These are phyloP conservation scores for Falciphora oryzae DNA, from an alignment of 2,329 filamentous ascomycete species.

Conservation along the genomic window DNA sequence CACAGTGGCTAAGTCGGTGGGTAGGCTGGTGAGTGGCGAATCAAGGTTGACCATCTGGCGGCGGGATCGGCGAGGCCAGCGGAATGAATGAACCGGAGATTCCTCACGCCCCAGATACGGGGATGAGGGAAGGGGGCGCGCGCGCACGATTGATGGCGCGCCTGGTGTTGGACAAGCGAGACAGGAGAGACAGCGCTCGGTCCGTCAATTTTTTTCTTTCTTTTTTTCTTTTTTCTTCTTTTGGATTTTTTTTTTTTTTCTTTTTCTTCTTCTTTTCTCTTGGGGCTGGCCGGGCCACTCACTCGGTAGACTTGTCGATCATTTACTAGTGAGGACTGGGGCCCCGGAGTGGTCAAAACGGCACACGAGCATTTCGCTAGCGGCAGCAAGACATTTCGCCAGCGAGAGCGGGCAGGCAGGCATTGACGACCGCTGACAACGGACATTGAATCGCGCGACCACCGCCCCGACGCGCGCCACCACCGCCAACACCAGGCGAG, in stretches of 20 bases:
- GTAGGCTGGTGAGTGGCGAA: background rate
- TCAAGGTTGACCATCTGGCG: background rate
- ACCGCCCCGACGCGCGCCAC: no score
- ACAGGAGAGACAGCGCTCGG: background rate
- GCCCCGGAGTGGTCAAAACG: background rate
- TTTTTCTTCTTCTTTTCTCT: no score
- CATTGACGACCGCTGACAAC: background rate
- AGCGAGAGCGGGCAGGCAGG: background rate
- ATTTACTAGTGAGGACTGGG: no score
- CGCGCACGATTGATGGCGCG: no score
- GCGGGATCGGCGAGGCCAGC: background rate
- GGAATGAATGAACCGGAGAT: background rate
- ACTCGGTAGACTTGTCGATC: background rate
- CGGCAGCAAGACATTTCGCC: background rate
- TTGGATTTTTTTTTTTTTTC: no score
- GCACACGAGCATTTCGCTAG: background rate
- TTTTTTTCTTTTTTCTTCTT: constrained; percentile 2
- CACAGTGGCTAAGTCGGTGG: no score
- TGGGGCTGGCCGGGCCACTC: background rate
- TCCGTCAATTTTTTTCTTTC: constrained; percentile 5
- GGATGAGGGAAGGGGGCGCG: no score
- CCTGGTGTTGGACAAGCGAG: background rate
- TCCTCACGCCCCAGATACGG: background rate
- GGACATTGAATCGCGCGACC: background rate
- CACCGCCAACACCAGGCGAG: no score